Evolutionary conservation across 192 early-diverging fungal genomes (phyloP), one percentile per base, ranked within the genome.

Genomic region (Lobosporangium transversale): DNA sequence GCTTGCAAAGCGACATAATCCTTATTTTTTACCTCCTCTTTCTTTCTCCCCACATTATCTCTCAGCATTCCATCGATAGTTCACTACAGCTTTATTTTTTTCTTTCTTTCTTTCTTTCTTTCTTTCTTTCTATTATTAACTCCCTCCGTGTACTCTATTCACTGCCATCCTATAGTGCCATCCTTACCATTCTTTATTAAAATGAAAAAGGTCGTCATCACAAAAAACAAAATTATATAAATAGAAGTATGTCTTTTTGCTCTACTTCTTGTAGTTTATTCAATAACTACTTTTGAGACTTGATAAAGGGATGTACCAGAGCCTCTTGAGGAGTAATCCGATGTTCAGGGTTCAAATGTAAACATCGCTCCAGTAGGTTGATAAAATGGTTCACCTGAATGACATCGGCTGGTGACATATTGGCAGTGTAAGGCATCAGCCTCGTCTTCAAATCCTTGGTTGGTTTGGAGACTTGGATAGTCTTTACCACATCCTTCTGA

Each of bases 261-360:
- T n/a, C n/a, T n/a, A n/a, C 45, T 61, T 2, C 31, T 1, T 62
- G 44, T 62, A 50, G n/a, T 55, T 36, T 55, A 37, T 21, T 27
- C 35, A 37, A 42, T 58, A 57, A 33, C 32, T 67, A 76, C 58
- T 76, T 76, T 21, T 58, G 18, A 9, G 47, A 61, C 37, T 76
- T 83, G 47, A 94, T 84, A 68, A 99, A 99, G 23, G 95, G 92
- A 76, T 98, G 96, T 15, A 71, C 62, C 40, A 99, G 74, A 8
- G 96, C 97, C 54, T 98, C 95, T 17, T 85, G 83, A 1, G 93
- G 91, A 18, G 91, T 89, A 56, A 97, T 83, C 42, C 97, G 88
- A 66, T 94, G 94, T 54, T 97, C 96, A 7, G 97, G 97, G 62
- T 87, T 92, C 24, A 98, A 70, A 32, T 84, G 79, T 54, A 98